These are phyloP conservation scores for Phytophthora capsici DNA, from an alignment of 352 stramenopile genomes.

Conservation along the genomic window DNA sequence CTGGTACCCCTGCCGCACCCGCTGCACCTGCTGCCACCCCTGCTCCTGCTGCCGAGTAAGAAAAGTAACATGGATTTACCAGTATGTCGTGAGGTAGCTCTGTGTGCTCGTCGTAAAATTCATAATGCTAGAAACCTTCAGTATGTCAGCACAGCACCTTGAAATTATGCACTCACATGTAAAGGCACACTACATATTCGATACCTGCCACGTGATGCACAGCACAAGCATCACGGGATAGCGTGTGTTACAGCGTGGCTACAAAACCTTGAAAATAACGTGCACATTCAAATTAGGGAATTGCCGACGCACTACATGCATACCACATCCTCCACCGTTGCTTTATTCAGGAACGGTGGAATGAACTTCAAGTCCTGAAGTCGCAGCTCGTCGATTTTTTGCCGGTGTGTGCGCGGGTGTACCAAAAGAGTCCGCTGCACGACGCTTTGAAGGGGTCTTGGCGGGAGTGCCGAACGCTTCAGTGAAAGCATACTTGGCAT, in stretches of 20 bases:
- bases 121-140: conserved; percentile 34
- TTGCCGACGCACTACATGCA: conserved; percentile 8
- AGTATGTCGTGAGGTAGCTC: conserved; percentile 25
- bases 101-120: conserved; percentile 36
- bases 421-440: conserved; percentile 6
- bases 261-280: conserved; percentile 21
- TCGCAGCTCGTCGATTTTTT: conserved; percentile 14
- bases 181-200: too few species aligned
- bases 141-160: conserved; percentile 1
- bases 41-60: conserved; percentile 12
- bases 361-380: conserved; percentile 42
- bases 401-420: conserved; percentile 18
- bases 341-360: conserved; percentile 33
- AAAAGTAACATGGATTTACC: conserved; percentile 24
- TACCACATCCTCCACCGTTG: conserved; percentile 20
- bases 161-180: background rate
- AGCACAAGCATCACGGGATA: background rate
- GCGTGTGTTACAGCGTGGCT: background rate
- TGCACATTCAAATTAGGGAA: conserved; percentile 28
- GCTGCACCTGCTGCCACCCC: too few species aligned
- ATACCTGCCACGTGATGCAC: background rate
- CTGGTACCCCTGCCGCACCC: conserved; percentile 15
- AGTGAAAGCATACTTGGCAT: conserved; percentile 38
- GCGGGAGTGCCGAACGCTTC: conserved; percentile 11
- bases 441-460: conserved; percentile 16